Evolutionary conservation across 108 stramenopile genomes (phyloP).

Genomic region (Cyclotella choctawhatcheeana): DNA sequence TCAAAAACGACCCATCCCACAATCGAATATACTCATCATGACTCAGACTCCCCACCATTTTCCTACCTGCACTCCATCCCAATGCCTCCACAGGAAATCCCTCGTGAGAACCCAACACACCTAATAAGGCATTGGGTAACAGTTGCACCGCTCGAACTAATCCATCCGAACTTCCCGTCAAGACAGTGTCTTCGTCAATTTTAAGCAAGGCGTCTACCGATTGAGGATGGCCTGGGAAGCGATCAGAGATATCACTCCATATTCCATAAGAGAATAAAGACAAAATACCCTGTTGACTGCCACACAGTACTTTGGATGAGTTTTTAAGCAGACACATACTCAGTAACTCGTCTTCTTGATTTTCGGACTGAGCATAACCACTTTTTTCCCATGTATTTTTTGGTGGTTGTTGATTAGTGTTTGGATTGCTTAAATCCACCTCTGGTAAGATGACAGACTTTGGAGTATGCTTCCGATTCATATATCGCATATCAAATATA

Average conservation of each 20-base stretch:
- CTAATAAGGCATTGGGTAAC: constrained; percentile 91
- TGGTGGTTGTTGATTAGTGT: constrained; percentile 8
- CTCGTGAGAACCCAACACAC: constrained; percentile 89
- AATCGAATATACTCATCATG: constrained; percentile 76
- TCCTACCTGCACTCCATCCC: constrained; percentile 72
- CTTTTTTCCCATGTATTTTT: constrained; percentile 45
- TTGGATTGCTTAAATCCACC: constrained; percentile 5
- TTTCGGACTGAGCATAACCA: constrained; percentile 69
- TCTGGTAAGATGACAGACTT: constrained; percentile 30
- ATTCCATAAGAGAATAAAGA: constrained; percentile 84
- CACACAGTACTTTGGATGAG: constrained; percentile 84
- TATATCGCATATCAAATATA: constrained; percentile 76
- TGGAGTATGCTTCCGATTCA: constrained; percentile 24
- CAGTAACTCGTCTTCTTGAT: constrained; percentile 96
- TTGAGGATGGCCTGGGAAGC: constrained; percentile 93
- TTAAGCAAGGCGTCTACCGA: constrained; percentile 90
- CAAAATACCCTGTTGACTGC: constrained; percentile 90
- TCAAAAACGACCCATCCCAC: constrained; percentile 82
- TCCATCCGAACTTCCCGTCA: constrained; percentile 96
- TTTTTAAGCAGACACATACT: constrained; percentile 81
- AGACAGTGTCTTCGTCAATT: constrained; percentile 93
- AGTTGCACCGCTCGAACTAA: constrained; percentile 91
- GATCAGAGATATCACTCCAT: constrained; percentile 95
- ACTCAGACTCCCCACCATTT: constrained; percentile 80
- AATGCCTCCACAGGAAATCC: constrained; percentile 93